Base-by-base conservation (phyloP, 2,329 filamentous ascomycete genomes). In the Macroventuria anomochaeta region DNA sequence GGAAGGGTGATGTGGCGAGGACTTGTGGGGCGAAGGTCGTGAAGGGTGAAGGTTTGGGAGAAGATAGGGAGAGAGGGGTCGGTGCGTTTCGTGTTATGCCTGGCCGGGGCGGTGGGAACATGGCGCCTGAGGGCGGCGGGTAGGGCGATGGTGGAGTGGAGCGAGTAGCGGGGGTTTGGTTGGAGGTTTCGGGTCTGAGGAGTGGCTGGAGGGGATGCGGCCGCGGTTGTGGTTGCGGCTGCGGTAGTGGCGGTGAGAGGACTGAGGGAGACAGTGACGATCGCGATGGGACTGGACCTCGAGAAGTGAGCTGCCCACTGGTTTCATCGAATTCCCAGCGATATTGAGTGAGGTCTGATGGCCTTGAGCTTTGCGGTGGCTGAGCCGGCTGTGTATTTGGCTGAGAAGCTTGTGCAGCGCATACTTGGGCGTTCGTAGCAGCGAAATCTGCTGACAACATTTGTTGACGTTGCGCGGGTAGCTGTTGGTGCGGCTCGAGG, bases 41-140 rank as follows among this genome's bases (percentile, higher is more conserved):
- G 26, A 62, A 40, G 2, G 61, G 53, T 0, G 57, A 59, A 3
- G 51, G 21, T 11, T 47, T 53, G 21, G 46, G 26, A 18, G 41
- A 46, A 29, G 36, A n/a, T 2, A 52, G 21, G 18, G 46, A 32
- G 17, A 28, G 46, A 5, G 58, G 47, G 5, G 61, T 23, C 6
- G 44, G 55, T 2, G 56, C 55, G 13, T 53, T 56, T 31, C 65
- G 62, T 26, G 57, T 41, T 4, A 68, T 63, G n/a, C 58, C 20
- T 7, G 44, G 13, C 5, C 33, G 39, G 6, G 40, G 53, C 6
- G 47, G 49, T 15, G 57, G 53, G 5, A 43, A 42, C 31, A 46
- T 44, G 10, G 34, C 8, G 11, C 18, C n/a, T 17, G 29, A 31
- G 2, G 18, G 11, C 2, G 44, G 25, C 10, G 23, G 8, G 6